phyloP scores from a whole-genome alignment of 1,139 yeast genomes.

The Diutina pseudorugosa region DNA sequence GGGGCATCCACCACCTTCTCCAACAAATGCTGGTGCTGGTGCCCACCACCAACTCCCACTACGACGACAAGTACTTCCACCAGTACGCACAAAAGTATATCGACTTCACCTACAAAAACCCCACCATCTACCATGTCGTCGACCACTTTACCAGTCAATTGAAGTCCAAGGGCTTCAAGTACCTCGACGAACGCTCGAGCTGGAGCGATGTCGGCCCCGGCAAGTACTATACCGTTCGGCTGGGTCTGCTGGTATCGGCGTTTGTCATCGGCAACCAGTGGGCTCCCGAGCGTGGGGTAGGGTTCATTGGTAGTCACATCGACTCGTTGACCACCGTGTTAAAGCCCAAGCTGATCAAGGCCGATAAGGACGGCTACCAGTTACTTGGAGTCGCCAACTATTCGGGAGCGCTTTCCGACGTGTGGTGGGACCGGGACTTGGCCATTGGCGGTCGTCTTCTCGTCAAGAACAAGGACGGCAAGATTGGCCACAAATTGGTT shows the following conservation, averaged over 20 bases:
- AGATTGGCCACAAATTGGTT: constrained; percentile 30
- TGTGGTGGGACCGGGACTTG: constrained; percentile 4
- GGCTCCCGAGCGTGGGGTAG: not conserved
- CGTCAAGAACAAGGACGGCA: constrained; percentile 22
- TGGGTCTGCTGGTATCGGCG: constrained; percentile 32
- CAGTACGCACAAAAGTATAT: constrained; percentile 37
- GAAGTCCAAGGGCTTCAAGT: constrained; percentile 38
- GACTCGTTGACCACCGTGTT: not conserved
- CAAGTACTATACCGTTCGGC: constrained; percentile 43
- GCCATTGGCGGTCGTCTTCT: constrained; percentile 45
- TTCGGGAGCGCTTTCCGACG: not conserved
- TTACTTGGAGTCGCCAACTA: not conserved
- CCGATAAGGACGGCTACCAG: constrained; percentile 1
- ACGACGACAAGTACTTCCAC: constrained; percentile 13
- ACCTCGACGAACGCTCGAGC: constrained; percentile 36
- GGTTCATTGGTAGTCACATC: constrained; percentile 3
- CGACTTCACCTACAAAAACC: constrained; percentile 45
- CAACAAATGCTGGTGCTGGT: not conserved
- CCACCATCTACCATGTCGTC: constrained; percentile 54
- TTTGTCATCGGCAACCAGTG: not conserved
- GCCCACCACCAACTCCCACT: not conserved
- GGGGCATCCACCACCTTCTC: not conserved
- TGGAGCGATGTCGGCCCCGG: constrained; percentile 34
- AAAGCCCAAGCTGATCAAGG: not conserved
- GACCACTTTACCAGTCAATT: constrained; percentile 29